Percentiles rank a stretch among this genome's conserved stretches.
Conservation (phyloP, 352 stramenopile genomes). For the Lagenidium sp. region DNA sequence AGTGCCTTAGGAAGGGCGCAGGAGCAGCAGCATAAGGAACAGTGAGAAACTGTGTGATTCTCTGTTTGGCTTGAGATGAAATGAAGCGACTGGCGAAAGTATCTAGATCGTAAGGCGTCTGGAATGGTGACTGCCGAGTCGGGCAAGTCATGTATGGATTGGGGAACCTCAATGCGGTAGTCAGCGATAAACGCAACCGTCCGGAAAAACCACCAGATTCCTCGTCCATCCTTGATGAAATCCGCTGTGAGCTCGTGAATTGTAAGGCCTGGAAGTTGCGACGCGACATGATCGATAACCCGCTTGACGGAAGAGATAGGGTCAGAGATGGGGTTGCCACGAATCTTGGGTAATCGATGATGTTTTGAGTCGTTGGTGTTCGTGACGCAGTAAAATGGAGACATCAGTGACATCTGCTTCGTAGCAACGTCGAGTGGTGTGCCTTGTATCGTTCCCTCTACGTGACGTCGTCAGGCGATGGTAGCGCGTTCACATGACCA, state of each 20-base stretch:
- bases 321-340: constrained; percentile 42
- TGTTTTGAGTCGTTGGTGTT: constrained; percentile 16
- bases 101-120: constrained; percentile 29
- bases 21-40: constrained; percentile 45
- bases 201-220: constrained; percentile 63
- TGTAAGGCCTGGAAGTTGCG: constrained; percentile 44
- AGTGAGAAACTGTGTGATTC: constrained; percentile 19
- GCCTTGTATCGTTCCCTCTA: constrained; percentile 3
- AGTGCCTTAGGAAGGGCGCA: constrained; percentile 40
- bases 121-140: constrained; percentile 20
- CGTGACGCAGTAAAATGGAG: constrained; percentile 14
- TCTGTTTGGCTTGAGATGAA: constrained; percentile 1
- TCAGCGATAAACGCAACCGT: constrained; percentile 43
- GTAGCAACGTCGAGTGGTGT: constrained; percentile 10
- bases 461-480: too few relatives aligned
- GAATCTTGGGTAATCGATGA: constrained; percentile 37
- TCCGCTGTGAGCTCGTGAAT: constrained; percentile 49
- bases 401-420: constrained; percentile 11
- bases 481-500: too few relatives aligned
- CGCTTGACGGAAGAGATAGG: constrained; percentile 32
- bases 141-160: constrained; percentile 11
- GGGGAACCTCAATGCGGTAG: constrained; percentile 22
- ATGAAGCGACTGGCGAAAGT: constrained; percentile 18
- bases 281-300: constrained; percentile 53
- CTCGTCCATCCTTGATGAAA: constrained; percentile 56